A percentile compares a stretch with the other conserved stretches of the same genome.
These are phyloP conservation scores for Glomus cerebriforme DNA, from an alignment of 192 early-diverging fungal genomes.

Conservation along the genomic window DNA sequence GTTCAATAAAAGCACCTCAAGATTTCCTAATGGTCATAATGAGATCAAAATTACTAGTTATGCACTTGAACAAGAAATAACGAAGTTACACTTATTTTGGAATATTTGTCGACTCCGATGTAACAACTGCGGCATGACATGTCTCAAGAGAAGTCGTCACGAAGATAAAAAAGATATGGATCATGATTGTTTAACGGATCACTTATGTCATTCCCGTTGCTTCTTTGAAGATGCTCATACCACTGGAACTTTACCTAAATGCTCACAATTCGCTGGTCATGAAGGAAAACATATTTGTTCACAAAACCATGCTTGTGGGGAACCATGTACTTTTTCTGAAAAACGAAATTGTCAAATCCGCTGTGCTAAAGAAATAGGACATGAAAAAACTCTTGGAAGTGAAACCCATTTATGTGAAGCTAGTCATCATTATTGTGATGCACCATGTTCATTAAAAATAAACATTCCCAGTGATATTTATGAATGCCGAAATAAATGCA, in stretches of 20 bases:
- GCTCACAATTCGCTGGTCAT: slow-evolving; percentile 13
- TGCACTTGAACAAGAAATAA: slow-evolving; percentile 32
- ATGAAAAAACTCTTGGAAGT: slow-evolving; percentile 17
- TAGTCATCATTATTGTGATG: slow-evolving; percentile 36
- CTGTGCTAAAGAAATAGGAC: slow-evolving; percentile 24
- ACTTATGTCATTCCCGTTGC: slow-evolving; percentile 25
- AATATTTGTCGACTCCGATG: slow-evolving; percentile 22
- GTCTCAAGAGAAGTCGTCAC: slow-evolving; percentile 26
- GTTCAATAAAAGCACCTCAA: slow-evolving; percentile 9
- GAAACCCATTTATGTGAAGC: slow-evolving; percentile 36
- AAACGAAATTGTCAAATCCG: slow-evolving; percentile 11
- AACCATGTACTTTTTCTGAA: not conserved
- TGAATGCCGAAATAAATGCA: slow-evolving; percentile 23
- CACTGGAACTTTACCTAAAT: not conserved
- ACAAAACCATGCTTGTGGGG: slow-evolving; percentile 21
- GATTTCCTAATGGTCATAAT: slow-evolving; percentile 21
- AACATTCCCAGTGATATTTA: not conserved
- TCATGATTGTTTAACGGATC: slow-evolving; percentile 35
- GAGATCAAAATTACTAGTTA: slow-evolving; percentile 24
- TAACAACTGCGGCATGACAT: slow-evolving; percentile 19
- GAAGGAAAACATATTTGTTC: slow-evolving; percentile 17
- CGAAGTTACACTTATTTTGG: slow-evolving; percentile 16
- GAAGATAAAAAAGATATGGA: slow-evolving; percentile 16
- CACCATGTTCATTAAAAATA: slow-evolving; percentile 36
- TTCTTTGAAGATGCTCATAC: slow-evolving; percentile 25